Base-by-base conservation (phyloP, 106 monocot species). In the Allium fistulosum region DNA sequence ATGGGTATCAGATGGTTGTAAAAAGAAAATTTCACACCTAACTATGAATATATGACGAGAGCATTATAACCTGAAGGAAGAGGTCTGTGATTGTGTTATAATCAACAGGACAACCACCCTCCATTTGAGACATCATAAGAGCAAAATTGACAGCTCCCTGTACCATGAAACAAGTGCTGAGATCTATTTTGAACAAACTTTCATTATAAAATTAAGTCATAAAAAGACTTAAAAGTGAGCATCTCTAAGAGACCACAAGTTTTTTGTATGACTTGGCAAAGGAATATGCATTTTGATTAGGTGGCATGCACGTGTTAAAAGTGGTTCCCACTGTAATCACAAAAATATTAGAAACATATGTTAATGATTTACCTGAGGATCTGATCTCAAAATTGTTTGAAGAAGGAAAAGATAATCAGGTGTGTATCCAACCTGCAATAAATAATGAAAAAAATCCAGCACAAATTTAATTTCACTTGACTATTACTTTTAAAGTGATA, bases 41-140 rank as follows among this genome's bases (percentile, higher is more conserved):
- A 55, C 53, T 55, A 0, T 55, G 53, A 11, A 55, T 55, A 12
- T 55, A 55, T 11, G 22, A 37, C 26, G 53, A 45, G 14, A 70
- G n/a, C 27, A 9, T 17, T 10, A 15, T 47, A 51, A 97, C 96
- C 96, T 97, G 96, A 68, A 97, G 91, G 77, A 97, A 97, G 3
- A 97, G 82, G 73, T 97, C 96, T 18, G 96, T 97, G 60, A 97
- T 97, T 47, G 96, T 97, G 68, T 97, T 97, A 72, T 97, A 97
- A 82, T 97, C 96, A 71, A 97, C 76, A 57, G 96, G 96, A 59
- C 88, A 92, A 14, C 96, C 96, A 57, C 96, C 96, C 68, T 97
- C 92, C 96, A 97, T 97, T 97, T 97, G 96, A 18, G 85, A 91
- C 85, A 88, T 87, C 90, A 87, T 87, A 57, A 90, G 83, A 73